Conservation (phyloP, 2,329 filamentous ascomycete species). For the Penicillium sp. region DNA sequence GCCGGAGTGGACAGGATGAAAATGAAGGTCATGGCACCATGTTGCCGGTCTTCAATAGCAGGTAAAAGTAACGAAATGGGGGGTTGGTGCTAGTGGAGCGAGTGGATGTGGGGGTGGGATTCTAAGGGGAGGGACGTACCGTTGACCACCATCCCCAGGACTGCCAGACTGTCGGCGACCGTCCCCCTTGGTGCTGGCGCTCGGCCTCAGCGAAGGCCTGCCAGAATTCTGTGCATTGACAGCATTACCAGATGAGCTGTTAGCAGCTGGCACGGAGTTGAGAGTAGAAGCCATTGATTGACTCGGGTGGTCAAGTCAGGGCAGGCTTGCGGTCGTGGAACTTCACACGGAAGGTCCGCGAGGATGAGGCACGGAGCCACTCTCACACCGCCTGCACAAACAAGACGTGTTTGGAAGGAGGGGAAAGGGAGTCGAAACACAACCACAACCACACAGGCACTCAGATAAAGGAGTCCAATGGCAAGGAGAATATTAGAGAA, state of each 20-base stretch:
- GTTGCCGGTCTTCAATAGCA: background rate
- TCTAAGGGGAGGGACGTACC: constrained; percentile 44
- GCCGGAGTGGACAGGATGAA: constrained; percentile 1
- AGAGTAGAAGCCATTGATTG: constrained; percentile 44
- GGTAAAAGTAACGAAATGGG: background rate
- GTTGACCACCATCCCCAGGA: constrained; percentile 55
- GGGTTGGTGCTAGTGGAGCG: background rate
- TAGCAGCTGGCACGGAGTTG: constrained; percentile 38
- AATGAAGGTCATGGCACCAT: background rate
- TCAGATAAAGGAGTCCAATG: constrained; percentile 2
- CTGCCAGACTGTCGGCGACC: constrained; percentile 58
- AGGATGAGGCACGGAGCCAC: constrained; percentile 33
- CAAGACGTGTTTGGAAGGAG: constrained; percentile 17
- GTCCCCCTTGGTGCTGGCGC: constrained; percentile 52
- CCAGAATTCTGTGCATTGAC: constrained; percentile 37
- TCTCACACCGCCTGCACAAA: constrained; percentile 41
- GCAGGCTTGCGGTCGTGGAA: constrained; percentile 36
- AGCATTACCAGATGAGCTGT: constrained; percentile 39
- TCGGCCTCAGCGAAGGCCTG: constrained; percentile 52
- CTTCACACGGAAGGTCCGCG: constrained; percentile 36
- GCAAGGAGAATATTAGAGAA: constrained; percentile 4
- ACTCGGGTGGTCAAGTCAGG: constrained; percentile 30
- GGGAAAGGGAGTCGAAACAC: constrained; percentile 4
- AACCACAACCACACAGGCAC: constrained; percentile 4
- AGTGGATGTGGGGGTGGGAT: constrained; percentile 4